Conservation (phyloP, 345 rosid species). For the Diplotaxis tenuifolia region DNA sequence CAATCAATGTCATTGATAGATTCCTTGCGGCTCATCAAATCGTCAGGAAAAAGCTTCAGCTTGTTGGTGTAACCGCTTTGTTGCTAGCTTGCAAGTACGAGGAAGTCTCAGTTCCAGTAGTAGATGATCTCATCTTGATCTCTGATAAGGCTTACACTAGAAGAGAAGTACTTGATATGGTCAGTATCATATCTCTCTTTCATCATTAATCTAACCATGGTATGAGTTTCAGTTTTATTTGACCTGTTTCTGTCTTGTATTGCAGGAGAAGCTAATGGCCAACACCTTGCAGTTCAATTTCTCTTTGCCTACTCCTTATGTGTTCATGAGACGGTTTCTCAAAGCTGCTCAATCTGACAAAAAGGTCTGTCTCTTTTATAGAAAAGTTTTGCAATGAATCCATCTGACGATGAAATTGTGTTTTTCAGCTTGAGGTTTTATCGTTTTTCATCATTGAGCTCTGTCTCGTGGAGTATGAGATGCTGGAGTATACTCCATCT, state of each 20-base stretch:
- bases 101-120: conserved; percentile 96
- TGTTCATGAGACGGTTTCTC: conserved; percentile 86
- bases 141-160: conserved; percentile 88
- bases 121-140: conserved; percentile 90
- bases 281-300: conserved; percentile 68
- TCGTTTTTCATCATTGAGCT: conserved; percentile 61
- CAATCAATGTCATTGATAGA: conserved; percentile 84
- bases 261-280: conserved; percentile 83
- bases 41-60: conserved; percentile 87
- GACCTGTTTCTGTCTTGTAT: not conserved
- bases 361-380: conserved; percentile 46
- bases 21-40: conserved; percentile 61
- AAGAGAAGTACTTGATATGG: conserved; percentile 93
- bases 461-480: conserved; percentile 52
- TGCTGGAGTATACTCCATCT: conserved; percentile 61
- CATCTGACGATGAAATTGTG: conserved; percentile 17
- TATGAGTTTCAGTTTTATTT: conserved; percentile 21
- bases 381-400: not conserved
- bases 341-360: conserved; percentile 80
- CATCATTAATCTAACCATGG: conserved; percentile 46
- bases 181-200: conserved; percentile 24
- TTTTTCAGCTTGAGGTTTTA: conserved; percentile 77
- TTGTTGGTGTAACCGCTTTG: conserved; percentile 93
- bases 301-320: conserved; percentile 80
- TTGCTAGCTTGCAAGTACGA: conserved; percentile 97